Percentiles rank a stretch among this genome's conserved stretches.
Conservation (phyloP, 352 stramenopile genomes). For the Globisporangium orthogonon region DNA sequence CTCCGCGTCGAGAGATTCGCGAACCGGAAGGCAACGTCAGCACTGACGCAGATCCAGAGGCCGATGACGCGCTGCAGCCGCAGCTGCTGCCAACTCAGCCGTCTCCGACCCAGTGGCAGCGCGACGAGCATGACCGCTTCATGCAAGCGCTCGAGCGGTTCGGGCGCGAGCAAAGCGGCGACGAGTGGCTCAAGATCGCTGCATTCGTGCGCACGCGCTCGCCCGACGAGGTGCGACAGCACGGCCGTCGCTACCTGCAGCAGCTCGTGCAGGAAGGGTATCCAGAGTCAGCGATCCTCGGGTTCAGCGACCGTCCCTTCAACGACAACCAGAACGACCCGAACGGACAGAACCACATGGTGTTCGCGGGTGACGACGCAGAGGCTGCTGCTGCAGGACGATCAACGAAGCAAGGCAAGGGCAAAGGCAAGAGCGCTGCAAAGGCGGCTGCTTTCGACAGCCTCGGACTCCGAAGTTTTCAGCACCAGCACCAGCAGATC, state of each 20-base stretch:
- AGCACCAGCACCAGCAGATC: not conserved
- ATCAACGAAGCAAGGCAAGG: conserved; percentile 2
- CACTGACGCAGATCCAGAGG: not conserved
- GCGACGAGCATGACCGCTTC: conserved; percentile 73
- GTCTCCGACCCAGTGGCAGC: conserved; percentile 25
- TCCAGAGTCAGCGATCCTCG: not conserved
- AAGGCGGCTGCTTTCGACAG: not conserved
- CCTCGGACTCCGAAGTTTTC: not conserved
- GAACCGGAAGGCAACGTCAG: not conserved
- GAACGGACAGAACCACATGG: conserved; percentile 21
- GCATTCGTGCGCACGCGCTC: conserved; percentile 63
- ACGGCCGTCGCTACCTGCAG: conserved; percentile 71
- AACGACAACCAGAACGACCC: conserved; percentile 29
- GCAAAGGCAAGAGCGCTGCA: conserved; percentile 3
- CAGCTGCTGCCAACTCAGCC: not conserved
- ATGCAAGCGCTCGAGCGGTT: conserved; percentile 76
- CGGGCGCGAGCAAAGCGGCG: conserved; percentile 34
- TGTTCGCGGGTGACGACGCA: not conserved
- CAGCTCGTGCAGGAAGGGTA: conserved; percentile 51
- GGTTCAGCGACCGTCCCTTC: not conserved
- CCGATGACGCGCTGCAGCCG: not conserved
- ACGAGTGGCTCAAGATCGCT: conserved; percentile 70
- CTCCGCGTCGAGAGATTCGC: not conserved
- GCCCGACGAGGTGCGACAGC: conserved; percentile 54
- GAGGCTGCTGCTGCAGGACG: not conserved